phyloP scores from a whole-genome alignment of 2,329 filamentous ascomycete genomes.

The Pestalotiopsis sp. region DNA sequence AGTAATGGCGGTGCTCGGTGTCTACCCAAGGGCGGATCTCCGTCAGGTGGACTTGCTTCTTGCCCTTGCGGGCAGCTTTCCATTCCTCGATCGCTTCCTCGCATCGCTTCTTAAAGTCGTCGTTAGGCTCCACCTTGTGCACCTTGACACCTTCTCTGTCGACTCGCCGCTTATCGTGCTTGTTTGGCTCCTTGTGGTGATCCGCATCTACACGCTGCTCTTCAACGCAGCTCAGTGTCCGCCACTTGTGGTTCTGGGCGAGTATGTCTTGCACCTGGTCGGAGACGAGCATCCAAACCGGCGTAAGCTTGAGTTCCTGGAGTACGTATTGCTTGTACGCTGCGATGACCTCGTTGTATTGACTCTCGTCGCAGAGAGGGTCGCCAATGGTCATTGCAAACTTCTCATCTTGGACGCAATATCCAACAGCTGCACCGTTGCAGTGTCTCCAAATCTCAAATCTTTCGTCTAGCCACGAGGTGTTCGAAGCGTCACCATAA shows the following conservation, averaged over 20 bases:
- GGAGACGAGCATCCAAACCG: conserved; percentile 88
- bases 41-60: conserved; percentile 82
- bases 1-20: conserved; percentile 80
- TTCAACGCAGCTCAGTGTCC: conserved; percentile 83
- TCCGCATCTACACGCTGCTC: conserved; percentile 86
- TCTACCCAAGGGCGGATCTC: conserved; percentile 90
- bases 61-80: conserved; percentile 78
- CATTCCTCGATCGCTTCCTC: conserved; percentile 78
- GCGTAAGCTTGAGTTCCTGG: conserved; percentile 69
- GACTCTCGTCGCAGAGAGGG: conserved; percentile 78
- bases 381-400: conserved; percentile 86
- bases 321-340: conserved; percentile 77
- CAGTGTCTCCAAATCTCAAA: conserved; percentile 87
- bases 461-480: conserved; percentile 87
- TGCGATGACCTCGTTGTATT: conserved; percentile 73
- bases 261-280: conserved; percentile 77
- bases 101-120: conserved; percentile 69
- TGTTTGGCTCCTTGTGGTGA: conserved; percentile 61
- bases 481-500: conserved; percentile 92
- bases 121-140: conserved; percentile 68
- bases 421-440: conserved; percentile 79
- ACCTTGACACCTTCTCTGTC: conserved; percentile 85
- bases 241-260: conserved; percentile 80
- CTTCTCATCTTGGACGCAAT: conserved; percentile 70
- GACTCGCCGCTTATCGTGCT: conserved; percentile 68